Base-by-base conservation (phyloP, 2,329 filamentous ascomycete species). In the Cercospora janseana region DNA sequence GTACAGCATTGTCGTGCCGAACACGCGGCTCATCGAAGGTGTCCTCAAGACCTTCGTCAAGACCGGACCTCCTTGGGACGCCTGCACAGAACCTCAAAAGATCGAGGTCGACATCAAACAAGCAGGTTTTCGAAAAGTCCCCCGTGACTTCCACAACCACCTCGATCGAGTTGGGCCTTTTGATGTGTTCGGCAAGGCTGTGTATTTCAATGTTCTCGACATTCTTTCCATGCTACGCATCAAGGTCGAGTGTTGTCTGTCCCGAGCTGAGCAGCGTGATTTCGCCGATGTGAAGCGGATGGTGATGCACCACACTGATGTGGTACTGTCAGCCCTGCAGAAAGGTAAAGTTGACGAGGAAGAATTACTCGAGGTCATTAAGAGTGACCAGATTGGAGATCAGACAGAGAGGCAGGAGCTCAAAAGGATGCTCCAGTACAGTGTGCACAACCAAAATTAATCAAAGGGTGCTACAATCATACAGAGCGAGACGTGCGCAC, bases 71-170 rank as follows among this genome's bases (percentile, higher is more conserved):
- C 28, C 28, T 4, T 51, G 28, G 40, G 47, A 51, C 15, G 23
- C 4, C 13, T 51, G 47, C 28, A 21, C 28, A 38, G 47, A 51
- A 23, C 18, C 12, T n/a, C 40, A 46, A 20, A n/a, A 16, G 4
- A 46, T 51, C 31, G 40, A 51, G 26, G 28, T 51, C 4, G 48
- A 46, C 20, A 46, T 51, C 21, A 51, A 51, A 23, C 48, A 51
- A 45, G 47, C 47, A 51, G 47, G 47, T 13, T 38, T 45, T 20
- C 47, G 38, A 3, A 45, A 26, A 28, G 32, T 38, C 5, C 46
- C 40, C 13, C 28, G 40, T 12, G 32, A 28, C 9, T n/a, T 51
- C 20, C 24, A 51, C 24, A 31, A 34, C 10, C 35, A 46, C 7
- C 8, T 51, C 16, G 40, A 51, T 13, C 13, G 15, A n/a, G 23